Evolutionary conservation across 2,329 filamentous ascomycete species (phyloP), one percentile per base, ranked within the genome.

Genomic region (Colletotrichum sp.): DNA sequence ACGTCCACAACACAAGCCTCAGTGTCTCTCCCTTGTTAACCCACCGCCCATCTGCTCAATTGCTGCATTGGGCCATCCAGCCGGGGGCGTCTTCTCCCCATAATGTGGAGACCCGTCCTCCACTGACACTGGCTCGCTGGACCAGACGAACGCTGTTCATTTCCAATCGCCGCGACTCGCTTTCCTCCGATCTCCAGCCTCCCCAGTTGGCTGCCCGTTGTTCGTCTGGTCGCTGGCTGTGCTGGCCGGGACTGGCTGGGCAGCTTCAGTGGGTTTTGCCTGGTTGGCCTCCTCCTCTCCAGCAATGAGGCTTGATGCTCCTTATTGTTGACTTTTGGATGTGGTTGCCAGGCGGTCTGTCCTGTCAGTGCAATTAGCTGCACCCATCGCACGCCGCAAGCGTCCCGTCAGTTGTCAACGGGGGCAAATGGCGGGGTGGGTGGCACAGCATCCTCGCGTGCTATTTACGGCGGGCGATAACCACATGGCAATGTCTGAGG

Each of bases 121-220:
- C 59, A 34, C 49, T 66, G 49, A 36, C 49, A 62, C 59, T 75
- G 71, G 65, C 62, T 52, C 12, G 18, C 70, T n/a, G 65, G 49
- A 65, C 74, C 74, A 77, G 74, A 77, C 60, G 74, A 77, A 71
- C 74, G 66, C 71, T 70, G 64, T 60, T 62, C 65, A 77, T 75
- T 77, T 75, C 74, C 71, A 77, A 77, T 74, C 59, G 59, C 44
- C 59, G 28, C 67, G 74, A 74, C 65, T 75, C 74, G 74, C 73
- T 52, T 30, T 67, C 39, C 39, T 72, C 55, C 69, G 69, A 72
- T 62, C 39, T 69, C 69, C 64, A 73, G 63, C 73, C 73, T 69
- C 73, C 69, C 69, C 63, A 63, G 63, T 72, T 57, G 32, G 34
- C 34, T 72, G 55, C 63, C 68, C 44, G 57, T 67, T 70, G 55